A percentile compares a stretch with the other conserved stretches of the same genome.
Conservation (phyloP, 805 yeast genomes). For the Ogataea chonburiensis region DNA sequence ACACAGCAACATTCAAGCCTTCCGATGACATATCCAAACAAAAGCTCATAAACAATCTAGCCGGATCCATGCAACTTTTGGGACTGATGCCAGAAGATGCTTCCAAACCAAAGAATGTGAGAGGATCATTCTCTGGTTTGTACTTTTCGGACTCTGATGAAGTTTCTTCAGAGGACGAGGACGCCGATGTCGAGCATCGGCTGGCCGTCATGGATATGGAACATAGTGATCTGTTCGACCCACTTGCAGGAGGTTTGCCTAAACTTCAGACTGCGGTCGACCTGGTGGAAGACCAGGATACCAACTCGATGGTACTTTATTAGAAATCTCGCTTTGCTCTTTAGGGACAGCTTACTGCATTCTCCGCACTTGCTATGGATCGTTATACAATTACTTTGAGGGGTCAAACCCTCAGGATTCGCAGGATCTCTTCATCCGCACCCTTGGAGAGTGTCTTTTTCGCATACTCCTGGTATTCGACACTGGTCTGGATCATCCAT, state of each 20-base stretch:
- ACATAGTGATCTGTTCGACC: constrained; percentile 9
- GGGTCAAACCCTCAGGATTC: constrained; percentile 10
- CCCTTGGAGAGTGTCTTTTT: constrained; percentile 16
- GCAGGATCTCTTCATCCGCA: constrained; percentile 28
- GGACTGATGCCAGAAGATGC: constrained; percentile 10
- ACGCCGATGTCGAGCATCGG: constrained; percentile 14
- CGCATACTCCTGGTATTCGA: constrained; percentile 18
- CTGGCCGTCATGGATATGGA: constrained; percentile 10
- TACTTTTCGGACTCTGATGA: constrained; percentile 15
- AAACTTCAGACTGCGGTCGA: constrained; percentile 11
- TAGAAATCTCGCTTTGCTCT: neutral
- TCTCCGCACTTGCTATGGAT: constrained; percentile 7
- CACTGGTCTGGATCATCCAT: constrained; percentile 34
- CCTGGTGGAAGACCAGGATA: constrained; percentile 6
- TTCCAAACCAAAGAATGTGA: constrained; percentile 1
- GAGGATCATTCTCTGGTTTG: constrained; percentile 8
- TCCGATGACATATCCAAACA: constrained; percentile 11
- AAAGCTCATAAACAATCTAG: constrained; percentile 12
- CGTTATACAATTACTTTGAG: neutral
- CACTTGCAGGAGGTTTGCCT: constrained; percentile 4
- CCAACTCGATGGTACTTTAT: constrained; percentile 6
- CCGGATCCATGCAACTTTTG: constrained; percentile 15
- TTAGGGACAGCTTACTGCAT: too few relatives aligned
- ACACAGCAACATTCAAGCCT: constrained; percentile 3
- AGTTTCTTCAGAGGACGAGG: constrained; percentile 12